These are phyloP conservation scores for Hamigera avellanea DNA, from an alignment of 495 filamentous ascomycete genomes.

Conservation along the genomic window DNA sequence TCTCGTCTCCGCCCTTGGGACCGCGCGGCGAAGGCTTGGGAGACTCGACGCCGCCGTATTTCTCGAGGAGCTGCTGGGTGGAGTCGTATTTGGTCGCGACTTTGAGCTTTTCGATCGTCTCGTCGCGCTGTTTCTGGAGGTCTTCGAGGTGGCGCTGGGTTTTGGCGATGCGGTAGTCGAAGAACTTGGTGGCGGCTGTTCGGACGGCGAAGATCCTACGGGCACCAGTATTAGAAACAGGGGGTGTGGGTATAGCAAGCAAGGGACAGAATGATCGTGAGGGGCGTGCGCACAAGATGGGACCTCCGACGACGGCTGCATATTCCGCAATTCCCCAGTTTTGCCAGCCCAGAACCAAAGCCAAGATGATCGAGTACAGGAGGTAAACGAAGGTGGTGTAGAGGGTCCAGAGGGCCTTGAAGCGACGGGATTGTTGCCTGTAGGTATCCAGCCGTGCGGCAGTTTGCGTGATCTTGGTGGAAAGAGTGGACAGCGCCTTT, in stretches of 20 bases:
- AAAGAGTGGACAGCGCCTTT: constrained; percentile 70
- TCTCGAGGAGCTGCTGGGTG: constrained; percentile 85
- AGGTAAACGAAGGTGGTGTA: constrained; percentile 87
- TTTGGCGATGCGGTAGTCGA: constrained; percentile 65
- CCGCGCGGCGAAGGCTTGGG: too few relatives aligned
- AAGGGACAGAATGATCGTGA: neutral
- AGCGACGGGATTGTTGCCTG: constrained; percentile 59
- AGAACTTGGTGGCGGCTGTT: constrained; percentile 50
- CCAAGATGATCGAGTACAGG: constrained; percentile 65
- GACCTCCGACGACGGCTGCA: constrained; percentile 64
- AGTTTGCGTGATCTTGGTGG: constrained; percentile 64
- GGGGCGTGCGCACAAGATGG: constrained; percentile 48
- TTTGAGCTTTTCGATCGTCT: constrained; percentile 90
- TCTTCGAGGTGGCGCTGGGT: constrained; percentile 57
- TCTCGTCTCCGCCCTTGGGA: constrained; percentile 24
- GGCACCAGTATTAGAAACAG: too few relatives aligned
- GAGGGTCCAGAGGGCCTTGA: constrained; percentile 78
- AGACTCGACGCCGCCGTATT: constrained; percentile 61
- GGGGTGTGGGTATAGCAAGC: neutral
- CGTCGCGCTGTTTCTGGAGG: constrained; percentile 62
- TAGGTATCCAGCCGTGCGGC: constrained; percentile 59
- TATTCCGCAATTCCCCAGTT: constrained; percentile 67
- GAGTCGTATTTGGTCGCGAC: constrained; percentile 89
- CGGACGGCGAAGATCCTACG: constrained; percentile 58
- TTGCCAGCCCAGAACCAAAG: constrained; percentile 76